A percentile compares a stretch with the other conserved stretches of the same genome.
Evolutionary conservation across 495 filamentous ascomycete genomes (phyloP).

Genomic region (Talaromyces trachyspermus): DNA sequence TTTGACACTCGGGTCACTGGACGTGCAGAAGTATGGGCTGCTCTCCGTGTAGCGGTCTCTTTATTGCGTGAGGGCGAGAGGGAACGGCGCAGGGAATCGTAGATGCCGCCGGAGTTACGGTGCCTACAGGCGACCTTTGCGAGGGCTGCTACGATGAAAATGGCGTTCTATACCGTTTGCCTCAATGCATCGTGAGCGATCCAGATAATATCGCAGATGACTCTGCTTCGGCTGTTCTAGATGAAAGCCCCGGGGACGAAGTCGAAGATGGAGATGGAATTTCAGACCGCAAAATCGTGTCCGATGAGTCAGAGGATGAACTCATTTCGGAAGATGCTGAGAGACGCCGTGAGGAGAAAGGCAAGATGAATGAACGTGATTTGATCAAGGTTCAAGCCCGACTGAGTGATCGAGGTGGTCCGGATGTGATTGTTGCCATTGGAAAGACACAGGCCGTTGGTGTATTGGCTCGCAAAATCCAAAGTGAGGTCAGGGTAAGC

Average conservation of each 20-base stretch:
- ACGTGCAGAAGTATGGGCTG: constrained; percentile 68
- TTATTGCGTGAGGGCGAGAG: constrained; percentile 55
- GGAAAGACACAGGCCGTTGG: constrained; percentile 56
- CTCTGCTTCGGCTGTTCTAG: constrained; percentile 1
- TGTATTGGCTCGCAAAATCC: constrained; percentile 52
- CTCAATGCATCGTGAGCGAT: constrained; percentile 67
- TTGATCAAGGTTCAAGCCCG: constrained; percentile 54
- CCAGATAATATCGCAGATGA: constrained; percentile 59
- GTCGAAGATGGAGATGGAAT: constrained; percentile 41
- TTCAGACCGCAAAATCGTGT: constrained; percentile 37
- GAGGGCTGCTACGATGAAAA: constrained; percentile 72
- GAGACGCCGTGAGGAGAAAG: constrained; percentile 58
- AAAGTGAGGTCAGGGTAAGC: constrained; percentile 59
- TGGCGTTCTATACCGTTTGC: constrained; percentile 69
- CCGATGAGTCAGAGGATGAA: constrained; percentile 41
- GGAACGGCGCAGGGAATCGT: constrained; percentile 70
- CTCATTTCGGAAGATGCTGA: constrained; percentile 44
- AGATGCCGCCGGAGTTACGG: constrained; percentile 68
- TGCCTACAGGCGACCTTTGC: constrained; percentile 65
- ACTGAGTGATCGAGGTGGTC: constrained; percentile 60
- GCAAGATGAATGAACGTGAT: constrained; percentile 46
- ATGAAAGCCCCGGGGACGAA: constrained; percentile 29
- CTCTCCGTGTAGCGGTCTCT: constrained; percentile 57
- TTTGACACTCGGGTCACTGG: constrained; percentile 82
- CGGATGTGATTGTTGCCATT: constrained; percentile 56